Conservation (phyloP, 805 yeast species). For the Pichia occidentalis region DNA sequence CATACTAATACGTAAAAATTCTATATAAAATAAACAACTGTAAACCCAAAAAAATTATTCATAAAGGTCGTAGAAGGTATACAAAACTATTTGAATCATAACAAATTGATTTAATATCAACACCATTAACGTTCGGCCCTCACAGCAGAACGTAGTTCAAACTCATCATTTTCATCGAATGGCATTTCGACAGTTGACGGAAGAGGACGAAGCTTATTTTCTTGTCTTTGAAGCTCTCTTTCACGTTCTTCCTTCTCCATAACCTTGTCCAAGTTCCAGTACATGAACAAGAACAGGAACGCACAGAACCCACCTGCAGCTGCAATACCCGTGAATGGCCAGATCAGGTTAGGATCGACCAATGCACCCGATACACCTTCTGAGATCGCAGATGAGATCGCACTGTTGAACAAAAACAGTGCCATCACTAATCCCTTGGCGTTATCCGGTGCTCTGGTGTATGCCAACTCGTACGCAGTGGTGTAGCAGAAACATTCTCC, state of each 20-base stretch:
- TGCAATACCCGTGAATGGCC: slow-evolving; percentile 37
- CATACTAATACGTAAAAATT: too few species aligned
- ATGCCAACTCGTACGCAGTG: slow-evolving; percentile 47
- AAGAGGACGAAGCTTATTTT: too few species aligned
- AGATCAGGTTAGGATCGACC: slow-evolving; percentile 36
- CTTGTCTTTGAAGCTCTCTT: too few species aligned
- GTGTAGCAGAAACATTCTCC: slow-evolving; percentile 48
- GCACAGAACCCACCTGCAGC: slow-evolving; percentile 34
- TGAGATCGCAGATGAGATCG: slow-evolving; percentile 42
- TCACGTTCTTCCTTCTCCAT: slow-evolving; percentile 22
- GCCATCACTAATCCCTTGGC: slow-evolving; percentile 50
- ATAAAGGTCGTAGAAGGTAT: too few species aligned
- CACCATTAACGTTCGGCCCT: background rate
- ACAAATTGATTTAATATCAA: too few species aligned
- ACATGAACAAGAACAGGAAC: slow-evolving; percentile 21
- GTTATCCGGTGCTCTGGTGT: slow-evolving; percentile 46
- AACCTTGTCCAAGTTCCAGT: slow-evolving; percentile 28
- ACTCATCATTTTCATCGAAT: too few species aligned
- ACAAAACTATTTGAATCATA: too few species aligned
- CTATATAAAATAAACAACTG: too few species aligned
- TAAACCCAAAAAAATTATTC: too few species aligned
- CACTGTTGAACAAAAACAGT: slow-evolving; percentile 32
- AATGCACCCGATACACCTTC: slow-evolving; percentile 36
- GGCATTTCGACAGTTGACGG: too few species aligned
- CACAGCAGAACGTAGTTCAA: background rate